These are phyloP conservation scores for Umbilicus rupestris DNA, from an alignment of 164 flowering plant genomes.

Conservation along the genomic window DNA sequence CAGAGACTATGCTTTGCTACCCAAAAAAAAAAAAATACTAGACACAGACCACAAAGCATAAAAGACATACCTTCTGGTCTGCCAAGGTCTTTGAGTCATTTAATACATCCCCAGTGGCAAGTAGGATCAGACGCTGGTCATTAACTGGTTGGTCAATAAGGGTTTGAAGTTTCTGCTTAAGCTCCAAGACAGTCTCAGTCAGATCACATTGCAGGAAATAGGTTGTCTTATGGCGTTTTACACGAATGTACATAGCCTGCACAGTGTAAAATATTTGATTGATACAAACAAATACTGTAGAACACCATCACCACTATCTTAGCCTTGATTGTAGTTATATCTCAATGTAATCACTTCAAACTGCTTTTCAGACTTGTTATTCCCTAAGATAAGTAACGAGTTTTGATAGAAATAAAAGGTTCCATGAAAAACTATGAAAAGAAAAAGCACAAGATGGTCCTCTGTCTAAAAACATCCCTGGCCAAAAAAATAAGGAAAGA, in stretches of 20 bases:
- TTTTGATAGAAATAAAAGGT: too few species aligned
- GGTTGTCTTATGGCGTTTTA: conserved; percentile 80
- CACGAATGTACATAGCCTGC: conserved; percentile 94
- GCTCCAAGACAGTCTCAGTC: conserved; percentile 58
- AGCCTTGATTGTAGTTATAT: too few species aligned
- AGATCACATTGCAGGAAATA: conserved; percentile 92
- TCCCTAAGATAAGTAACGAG: too few species aligned
- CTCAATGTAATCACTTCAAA: too few species aligned
- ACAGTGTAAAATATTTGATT: conserved; percentile 2
- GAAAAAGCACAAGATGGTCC: too few species aligned
- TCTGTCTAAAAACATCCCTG: too few species aligned
- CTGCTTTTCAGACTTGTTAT: too few species aligned
- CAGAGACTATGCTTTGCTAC: background rate
- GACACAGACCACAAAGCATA: background rate
- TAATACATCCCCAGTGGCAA: conserved; percentile 44
- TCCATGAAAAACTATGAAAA: too few species aligned
- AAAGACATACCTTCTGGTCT: conserved; percentile 65
- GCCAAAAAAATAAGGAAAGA: too few species aligned
- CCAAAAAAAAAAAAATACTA: background rate
- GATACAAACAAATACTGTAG: background rate
- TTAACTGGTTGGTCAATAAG: conserved; percentile 64
- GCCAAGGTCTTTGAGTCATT: conserved; percentile 86
- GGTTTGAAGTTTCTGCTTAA: conserved; percentile 65
- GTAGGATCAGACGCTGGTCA: conserved; percentile 63
- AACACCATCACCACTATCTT: too few species aligned